phyloP scores from a whole-genome alignment of 169 alveolate species.

The Perkinsus marinus region DNA sequence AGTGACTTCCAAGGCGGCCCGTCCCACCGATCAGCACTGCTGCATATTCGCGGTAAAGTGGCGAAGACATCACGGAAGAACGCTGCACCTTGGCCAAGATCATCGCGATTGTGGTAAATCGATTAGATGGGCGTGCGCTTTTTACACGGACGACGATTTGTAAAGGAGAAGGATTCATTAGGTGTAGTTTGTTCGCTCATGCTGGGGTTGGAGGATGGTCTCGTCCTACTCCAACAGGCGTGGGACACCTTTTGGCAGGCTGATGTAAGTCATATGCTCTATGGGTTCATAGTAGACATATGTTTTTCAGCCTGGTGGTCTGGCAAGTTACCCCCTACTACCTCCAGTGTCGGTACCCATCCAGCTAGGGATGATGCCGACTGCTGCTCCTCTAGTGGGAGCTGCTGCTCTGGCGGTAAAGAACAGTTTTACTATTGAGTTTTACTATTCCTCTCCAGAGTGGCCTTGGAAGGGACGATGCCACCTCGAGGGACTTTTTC shows the following conservation, averaged over 20 bases:
- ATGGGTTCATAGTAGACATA: neutral
- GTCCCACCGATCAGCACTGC: neutral
- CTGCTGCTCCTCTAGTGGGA: neutral
- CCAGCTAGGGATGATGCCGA: neutral
- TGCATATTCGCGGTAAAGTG: neutral
- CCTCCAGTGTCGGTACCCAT: neutral
- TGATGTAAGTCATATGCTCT: neutral
- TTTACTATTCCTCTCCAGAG: neutral
- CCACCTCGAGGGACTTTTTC: neutral
- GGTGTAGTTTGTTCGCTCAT: neutral
- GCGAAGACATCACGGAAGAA: too few species aligned
- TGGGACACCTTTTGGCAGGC: neutral
- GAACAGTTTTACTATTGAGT: neutral
- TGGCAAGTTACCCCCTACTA: neutral
- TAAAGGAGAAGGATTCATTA: too few species aligned
- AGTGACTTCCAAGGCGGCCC: neutral
- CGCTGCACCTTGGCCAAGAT: too few species aligned
- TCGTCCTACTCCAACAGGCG: neutral
- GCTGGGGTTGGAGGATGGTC: neutral
- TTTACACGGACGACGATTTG: neutral
- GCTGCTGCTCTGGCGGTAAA: neutral
- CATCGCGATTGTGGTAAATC: neutral
- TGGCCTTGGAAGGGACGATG: neutral
- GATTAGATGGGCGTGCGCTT: neutral
- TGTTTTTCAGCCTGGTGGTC: neutral